phyloP scores from a whole-genome alignment of 139 green algal species.

The Astrephomene gubernaculifera region DNA sequence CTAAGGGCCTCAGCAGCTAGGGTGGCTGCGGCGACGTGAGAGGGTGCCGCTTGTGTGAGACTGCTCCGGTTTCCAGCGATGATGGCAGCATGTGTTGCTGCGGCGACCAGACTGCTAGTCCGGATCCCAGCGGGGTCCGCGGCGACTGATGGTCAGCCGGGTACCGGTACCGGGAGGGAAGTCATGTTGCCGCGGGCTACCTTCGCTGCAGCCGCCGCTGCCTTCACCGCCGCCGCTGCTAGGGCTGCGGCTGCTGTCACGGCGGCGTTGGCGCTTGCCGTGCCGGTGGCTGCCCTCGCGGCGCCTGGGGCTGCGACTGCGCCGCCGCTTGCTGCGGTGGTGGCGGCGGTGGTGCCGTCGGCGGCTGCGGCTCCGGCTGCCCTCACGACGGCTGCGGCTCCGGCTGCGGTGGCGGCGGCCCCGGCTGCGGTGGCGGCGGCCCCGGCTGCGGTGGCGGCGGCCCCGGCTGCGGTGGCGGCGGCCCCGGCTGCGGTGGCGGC shows the following conservation, averaged over 20 bases:
- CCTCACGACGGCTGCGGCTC: background rate
- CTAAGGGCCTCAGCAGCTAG: too few species aligned
- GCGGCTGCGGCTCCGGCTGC: background rate
- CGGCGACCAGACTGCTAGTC: background rate
- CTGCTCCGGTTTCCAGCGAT: too few species aligned
- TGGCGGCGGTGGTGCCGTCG: background rate
- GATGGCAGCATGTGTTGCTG: too few species aligned
- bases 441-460: background rate
- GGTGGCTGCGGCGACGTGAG: too few species aligned
- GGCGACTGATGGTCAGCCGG: background rate
- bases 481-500: background rate
- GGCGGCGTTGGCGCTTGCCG: background rate
- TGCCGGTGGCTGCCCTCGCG: background rate
- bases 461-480: background rate
- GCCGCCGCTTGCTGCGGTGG: background rate
- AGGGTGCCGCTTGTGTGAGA: too few species aligned
- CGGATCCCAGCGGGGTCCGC: too few species aligned
- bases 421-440: background rate
- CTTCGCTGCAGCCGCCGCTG: background rate
- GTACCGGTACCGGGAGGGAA: background rate
- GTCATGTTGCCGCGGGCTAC: too few species aligned
- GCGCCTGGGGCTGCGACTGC: background rate
- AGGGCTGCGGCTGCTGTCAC: too few species aligned
- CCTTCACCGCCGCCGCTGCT: background rate
- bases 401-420: background rate